Evolutionary conservation across 768 basidiomycete genomes (phyloP), one percentile per base, ranked within the genome.

Genomic region (Mycena kentingensis): DNA sequence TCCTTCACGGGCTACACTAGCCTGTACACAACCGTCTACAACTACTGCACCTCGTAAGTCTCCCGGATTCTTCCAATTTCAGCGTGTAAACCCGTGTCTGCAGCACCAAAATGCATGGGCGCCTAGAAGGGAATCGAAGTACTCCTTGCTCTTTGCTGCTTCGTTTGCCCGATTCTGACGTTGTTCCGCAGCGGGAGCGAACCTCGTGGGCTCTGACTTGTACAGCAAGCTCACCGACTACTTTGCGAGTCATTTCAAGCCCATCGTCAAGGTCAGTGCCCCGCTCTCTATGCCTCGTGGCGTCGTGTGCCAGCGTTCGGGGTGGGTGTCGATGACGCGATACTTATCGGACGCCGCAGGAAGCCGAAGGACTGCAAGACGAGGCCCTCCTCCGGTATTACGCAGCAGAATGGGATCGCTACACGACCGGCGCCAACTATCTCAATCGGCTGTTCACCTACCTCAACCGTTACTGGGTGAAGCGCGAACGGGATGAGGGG

Each of bases 401-500:
- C 66, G 93, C 91, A 1, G 68, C 73, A 51, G 93, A 98, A 70
- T 98, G 97, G 97, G 88, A 91, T 60, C 81, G 94, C 34, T 98
- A 98, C 75, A 99, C 97, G 0, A 96, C 88, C 1, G 95, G 96
- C 41, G 95, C 96, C 2, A 93, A 91, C 66, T 98, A 97, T 67
- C 92, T 98, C 70, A 96, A 98, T 68, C 88, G 96, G 49, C 73
- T 99, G 27, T 98, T 98, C 75, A 94, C 93, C 3, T 98, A 98
- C 72, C 81, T 99, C 49, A 98, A 99, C 71, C 91, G 96, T 15
- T 94, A 98, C 72, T 99, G 97, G 97, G 96, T 99, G 38, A 96
- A 95, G 75, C 81, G 96, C 44, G 97, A 99, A 68, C 85, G 95
- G 63, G 96, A 98, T 63, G 96, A 98, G 70, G 97, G 97, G 13